Evolutionary conservation across 2,329 filamentous ascomycete genomes (phyloP).

Genomic region (Diaporthe citrichinensis): DNA sequence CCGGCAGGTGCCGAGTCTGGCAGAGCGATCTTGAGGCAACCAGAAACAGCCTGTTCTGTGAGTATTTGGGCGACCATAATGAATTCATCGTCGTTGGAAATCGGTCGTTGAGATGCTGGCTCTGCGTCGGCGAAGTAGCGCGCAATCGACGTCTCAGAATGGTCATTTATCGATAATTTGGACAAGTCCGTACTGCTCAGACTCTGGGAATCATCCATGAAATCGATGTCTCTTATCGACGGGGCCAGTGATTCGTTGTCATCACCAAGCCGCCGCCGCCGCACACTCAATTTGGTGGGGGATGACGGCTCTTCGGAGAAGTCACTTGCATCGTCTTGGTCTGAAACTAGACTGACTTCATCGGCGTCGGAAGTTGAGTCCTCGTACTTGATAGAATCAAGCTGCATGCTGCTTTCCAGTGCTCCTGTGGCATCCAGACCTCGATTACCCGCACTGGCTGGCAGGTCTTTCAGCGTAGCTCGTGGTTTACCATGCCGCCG

Average conservation of each 20-base stretch:
- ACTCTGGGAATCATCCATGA: conserved; percentile 61
- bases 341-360: conserved; percentile 67
- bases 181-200: conserved; percentile 65
- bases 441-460: conserved; percentile 54
- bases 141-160: conserved; percentile 64
- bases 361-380: conserved; percentile 61
- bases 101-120: conserved; percentile 61
- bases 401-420: conserved; percentile 52
- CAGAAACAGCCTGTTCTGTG: conserved; percentile 77
- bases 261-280: conserved; percentile 62
- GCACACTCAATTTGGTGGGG: conserved; percentile 63
- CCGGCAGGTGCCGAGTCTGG: conserved; percentile 38
- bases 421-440: conserved; percentile 55
- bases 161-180: conserved; percentile 62
- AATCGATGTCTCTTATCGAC: conserved; percentile 65
- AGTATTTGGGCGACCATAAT: conserved; percentile 79
- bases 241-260: conserved; percentile 67
- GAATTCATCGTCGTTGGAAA: conserved; percentile 69
- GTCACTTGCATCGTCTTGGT: conserved; percentile 68
- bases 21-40: conserved; percentile 56
- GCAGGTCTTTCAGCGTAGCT: conserved; percentile 54
- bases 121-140: conserved; percentile 73
- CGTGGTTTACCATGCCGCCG: conserved; percentile 61
- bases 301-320: conserved; percentile 65
- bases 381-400: conserved; percentile 57